Evolutionary conservation across 805 yeast species (phyloP), one percentile per base, ranked within the genome.

Genomic region (Wickerhamomyces subpelliculosus): DNA sequence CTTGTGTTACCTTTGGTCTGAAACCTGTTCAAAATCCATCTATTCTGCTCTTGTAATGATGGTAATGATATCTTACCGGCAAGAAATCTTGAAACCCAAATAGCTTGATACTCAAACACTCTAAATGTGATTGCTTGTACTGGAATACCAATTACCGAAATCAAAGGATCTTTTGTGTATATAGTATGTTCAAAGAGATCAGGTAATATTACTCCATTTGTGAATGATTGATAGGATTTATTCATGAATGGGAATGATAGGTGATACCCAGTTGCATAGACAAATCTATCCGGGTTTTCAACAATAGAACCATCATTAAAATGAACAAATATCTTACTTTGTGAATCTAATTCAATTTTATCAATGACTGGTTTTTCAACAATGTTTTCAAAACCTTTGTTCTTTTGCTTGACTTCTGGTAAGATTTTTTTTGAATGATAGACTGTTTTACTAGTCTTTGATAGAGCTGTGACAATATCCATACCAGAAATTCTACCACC

Each of bases 401-500:
- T 37, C 8, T 22, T 37, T 17, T 32, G 40, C 9, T 32, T 26
- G 17, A 25, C 29, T 4, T 25, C 37, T n/a, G 31, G 32, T 17
- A 19, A 21, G 5, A 21, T 26, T n/a, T 31, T 38, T 5, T 20
- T 29, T 9, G 43, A 42, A 10, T 42, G 38, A 22, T 29, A 42
- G 3, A 39, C 32, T 12, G 4, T 4, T 23, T 27, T 29, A 4
- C 42, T 19, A 3, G 34, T 34, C 11, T 27, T 35, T 3, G 34
- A 20, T 18, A 35, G 22, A 13, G 37, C 17, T 16, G 24, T 35
- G 12, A 30, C 37, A 78, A 61, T 48, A 49, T 83, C 93, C 14
- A 72, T 66, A 12, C 85, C 90, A 30, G 83, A 74, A 5, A 85
- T 75, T 9, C 76, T 73, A 43, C 74, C 75, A 1, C 89, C 89